Conservation (phyloP, 805 yeast species). For the Maudiozyma saulgeensis region DNA sequence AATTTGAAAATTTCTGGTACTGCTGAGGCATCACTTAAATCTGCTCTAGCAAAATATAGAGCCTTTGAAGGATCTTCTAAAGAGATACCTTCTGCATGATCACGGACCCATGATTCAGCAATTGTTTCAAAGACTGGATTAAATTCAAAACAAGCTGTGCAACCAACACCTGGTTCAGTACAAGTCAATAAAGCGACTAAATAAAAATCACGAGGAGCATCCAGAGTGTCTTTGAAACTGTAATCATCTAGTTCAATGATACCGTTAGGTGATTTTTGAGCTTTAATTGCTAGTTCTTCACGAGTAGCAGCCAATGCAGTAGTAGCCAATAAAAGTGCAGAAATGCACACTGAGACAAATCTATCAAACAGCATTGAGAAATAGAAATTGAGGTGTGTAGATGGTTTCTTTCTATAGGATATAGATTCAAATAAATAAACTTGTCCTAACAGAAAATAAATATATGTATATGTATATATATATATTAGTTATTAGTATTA, state of each 20-base stretch:
- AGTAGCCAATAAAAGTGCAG: not conserved
- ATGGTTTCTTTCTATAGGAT: too few relatives aligned
- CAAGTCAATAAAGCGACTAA: slow-evolving; percentile 69
- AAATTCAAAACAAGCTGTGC: slow-evolving; percentile 62
- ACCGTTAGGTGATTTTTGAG: slow-evolving; percentile 26
- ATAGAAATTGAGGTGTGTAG: too few relatives aligned
- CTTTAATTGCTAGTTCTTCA: slow-evolving; percentile 18
- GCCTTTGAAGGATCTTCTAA: slow-evolving; percentile 10
- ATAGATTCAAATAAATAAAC: too few relatives aligned
- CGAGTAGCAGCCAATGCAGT: slow-evolving; percentile 2
- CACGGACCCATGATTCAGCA: slow-evolving; percentile 54
- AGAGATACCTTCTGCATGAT: slow-evolving; percentile 43
- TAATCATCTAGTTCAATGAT: slow-evolving; percentile 46
- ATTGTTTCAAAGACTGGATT: slow-evolving; percentile 54
- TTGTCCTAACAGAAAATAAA: too few relatives aligned
- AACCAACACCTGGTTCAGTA: slow-evolving; percentile 60
- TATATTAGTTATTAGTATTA: too few relatives aligned
- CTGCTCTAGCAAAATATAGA: slow-evolving; percentile 50
- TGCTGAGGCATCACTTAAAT: slow-evolving; percentile 55
- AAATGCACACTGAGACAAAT: not conserved
- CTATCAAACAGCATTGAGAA: not conserved
- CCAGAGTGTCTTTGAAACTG: slow-evolving; percentile 47
- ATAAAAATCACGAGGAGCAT: slow-evolving; percentile 59
- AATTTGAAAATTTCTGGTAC: slow-evolving; percentile 35
- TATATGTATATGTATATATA: too few relatives aligned